These are phyloP conservation scores for Beauveria varroae DNA, from an alignment of 2,329 filamentous ascomycete species.

Conservation along the genomic window DNA sequence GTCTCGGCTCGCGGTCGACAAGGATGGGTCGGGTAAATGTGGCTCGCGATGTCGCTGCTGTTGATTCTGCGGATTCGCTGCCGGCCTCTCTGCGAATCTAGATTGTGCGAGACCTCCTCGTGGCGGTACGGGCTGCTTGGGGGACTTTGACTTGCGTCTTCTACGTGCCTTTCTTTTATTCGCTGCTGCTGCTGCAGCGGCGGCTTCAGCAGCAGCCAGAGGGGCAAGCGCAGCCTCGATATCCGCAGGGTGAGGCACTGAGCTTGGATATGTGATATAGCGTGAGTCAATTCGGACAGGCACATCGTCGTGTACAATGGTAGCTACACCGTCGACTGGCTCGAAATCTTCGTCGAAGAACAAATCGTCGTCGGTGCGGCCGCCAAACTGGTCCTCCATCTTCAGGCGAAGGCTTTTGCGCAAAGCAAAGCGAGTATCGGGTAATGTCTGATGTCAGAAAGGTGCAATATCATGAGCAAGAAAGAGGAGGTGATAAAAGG, in stretches of 20 bases:
- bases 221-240: slow-evolving; percentile 9
- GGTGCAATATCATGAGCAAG: background rate
- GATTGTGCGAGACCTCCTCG: slow-evolving; percentile 22
- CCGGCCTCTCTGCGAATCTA: slow-evolving; percentile 26
- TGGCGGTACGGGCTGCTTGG: slow-evolving; percentile 11
- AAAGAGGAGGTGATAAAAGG: background rate
- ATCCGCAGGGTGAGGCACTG: background rate
- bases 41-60: background rate
- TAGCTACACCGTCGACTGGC: slow-evolving; percentile 35
- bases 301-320: slow-evolving; percentile 14
- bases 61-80: slow-evolving; percentile 4
- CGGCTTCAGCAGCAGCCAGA: background rate
- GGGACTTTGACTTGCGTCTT: slow-evolving; percentile 4
- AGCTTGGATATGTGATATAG: background rate
- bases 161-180: slow-evolving; percentile 6
- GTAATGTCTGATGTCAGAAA: background rate
- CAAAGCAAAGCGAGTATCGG: background rate
- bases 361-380: slow-evolving; percentile 54
- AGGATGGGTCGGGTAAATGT: background rate
- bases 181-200: slow-evolving; percentile 4
- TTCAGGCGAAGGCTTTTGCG: background rate
- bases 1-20: background rate
- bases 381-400: slow-evolving; percentile 56
- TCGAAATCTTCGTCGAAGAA: slow-evolving; percentile 58
- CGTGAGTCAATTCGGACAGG: slow-evolving; percentile 9